Evolutionary conservation across 768 basidiomycete species (phyloP).

Genomic region (Kwoniella bestiolae): DNA sequence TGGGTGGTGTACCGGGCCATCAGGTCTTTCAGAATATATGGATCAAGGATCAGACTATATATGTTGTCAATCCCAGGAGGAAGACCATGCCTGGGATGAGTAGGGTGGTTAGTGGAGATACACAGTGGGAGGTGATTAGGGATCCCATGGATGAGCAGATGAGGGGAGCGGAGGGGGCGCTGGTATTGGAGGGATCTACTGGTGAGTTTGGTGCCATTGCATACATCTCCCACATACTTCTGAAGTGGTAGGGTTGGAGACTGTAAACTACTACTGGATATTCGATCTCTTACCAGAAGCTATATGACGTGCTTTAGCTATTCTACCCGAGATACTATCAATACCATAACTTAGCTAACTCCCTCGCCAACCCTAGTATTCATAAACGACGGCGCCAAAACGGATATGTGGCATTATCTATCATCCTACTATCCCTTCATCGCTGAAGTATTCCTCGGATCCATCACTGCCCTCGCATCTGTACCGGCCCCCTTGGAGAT

Average conservation of each 20-base stretch:
- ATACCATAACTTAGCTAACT: too few species aligned
- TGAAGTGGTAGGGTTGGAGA: too few species aligned
- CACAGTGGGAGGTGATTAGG: conserved; percentile 12
- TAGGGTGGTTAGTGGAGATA: conserved; percentile 16
- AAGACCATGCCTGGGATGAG: conserved; percentile 18
- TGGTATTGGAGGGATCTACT: conserved; percentile 16
- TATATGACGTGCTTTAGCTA: too few species aligned
- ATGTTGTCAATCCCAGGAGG: conserved; percentile 9
- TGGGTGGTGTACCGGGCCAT: conserved; percentile 24
- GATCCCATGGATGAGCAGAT: background rate
- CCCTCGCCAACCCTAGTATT: conserved; percentile 7
- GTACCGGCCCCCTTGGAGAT: conserved; percentile 53
- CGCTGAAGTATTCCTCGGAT: conserved; percentile 16
- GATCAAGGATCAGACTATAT: conserved; percentile 13
- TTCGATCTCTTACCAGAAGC: too few species aligned
- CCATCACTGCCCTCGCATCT: conserved; percentile 12
- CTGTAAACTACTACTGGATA: too few species aligned
- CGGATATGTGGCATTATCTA: conserved; percentile 19
- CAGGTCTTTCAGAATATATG: conserved; percentile 25
- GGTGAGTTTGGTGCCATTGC: background rate
- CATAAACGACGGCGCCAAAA: conserved; percentile 19
- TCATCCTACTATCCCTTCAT: conserved; percentile 24
- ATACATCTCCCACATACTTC: too few species aligned
- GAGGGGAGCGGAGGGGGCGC: conserved; percentile 3
- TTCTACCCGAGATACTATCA: too few species aligned